Base-by-base conservation (phyloP, 306 rosid genomes). In the Cyclanthera cordifolia region DNA sequence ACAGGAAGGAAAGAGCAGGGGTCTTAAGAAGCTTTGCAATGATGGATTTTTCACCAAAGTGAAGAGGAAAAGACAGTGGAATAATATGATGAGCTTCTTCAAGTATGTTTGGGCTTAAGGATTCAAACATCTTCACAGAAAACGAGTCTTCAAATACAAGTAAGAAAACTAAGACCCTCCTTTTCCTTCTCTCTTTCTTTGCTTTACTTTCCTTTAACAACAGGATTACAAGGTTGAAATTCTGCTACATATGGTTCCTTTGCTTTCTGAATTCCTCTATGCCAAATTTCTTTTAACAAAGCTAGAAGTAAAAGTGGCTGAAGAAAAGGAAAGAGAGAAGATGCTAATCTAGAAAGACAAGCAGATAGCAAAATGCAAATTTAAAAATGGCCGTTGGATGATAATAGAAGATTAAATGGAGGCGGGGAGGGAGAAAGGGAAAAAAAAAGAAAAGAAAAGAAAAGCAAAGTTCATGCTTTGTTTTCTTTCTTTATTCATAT, bases 71-170 rank as follows among this genome's bases (percentile, higher is more conserved):
- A 80, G 94, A 71, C 58, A 66, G 72, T 16, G 87, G 85, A 81
- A 82, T 59, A 59, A 34, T 84, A 72, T 81, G 85, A 76, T 82
- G 80, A 83, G 72, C 82, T 83, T 85, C 75, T 85, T 83, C 75
- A 67, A 77, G 86, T 30, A 76, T 61, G 82, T 57, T 58, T 79
- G 82, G 76, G 79, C 63, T 78, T 70, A 65, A 69, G 88, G 91
- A 90, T 84, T 90, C 86, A 85, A 86, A 86, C 95, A 88, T 86
- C 81, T 81, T 84, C 80, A 78, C 81, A 53, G 34, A 57, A 72
- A 82, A 76, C 73, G 77, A 81, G 89, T 75, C 90, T 90, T 87
- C 77, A 87, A 90, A 85, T 82, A 81, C 88, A 87, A 87, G 87
- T 82, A 87, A 81, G 81, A 76, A 76, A 78, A 74, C 86, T 79